phyloP scores from a whole-genome alignment of 1,284 basidiomycete species.

The Boletus mariae region DNA sequence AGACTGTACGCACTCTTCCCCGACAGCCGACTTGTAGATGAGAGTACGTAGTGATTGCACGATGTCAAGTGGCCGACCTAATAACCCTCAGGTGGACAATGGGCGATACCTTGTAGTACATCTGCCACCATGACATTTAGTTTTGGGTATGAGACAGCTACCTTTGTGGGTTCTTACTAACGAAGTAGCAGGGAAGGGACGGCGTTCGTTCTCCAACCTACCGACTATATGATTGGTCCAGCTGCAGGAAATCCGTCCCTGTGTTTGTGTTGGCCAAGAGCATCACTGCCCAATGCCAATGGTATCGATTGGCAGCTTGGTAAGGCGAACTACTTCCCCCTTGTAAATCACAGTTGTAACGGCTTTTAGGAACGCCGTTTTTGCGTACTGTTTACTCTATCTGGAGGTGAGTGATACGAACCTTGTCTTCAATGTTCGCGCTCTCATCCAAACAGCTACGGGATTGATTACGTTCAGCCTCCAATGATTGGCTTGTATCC shows the following conservation, averaged over 20 bases:
- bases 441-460: slow-evolving; percentile 47
- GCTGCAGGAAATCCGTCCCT: slow-evolving; percentile 60
- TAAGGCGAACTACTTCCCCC: slow-evolving; percentile 17
- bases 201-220: slow-evolving; percentile 55
- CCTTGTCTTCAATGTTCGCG: slow-evolving; percentile 3
- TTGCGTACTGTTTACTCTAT: slow-evolving; percentile 79
- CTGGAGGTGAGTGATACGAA: slow-evolving; percentile 54
- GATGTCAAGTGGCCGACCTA: slow-evolving; percentile 5
- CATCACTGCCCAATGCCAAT: slow-evolving; percentile 60
- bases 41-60: slow-evolving; percentile 34
- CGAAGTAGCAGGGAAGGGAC: slow-evolving; percentile 20
- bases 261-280: slow-evolving; percentile 82
- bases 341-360: not conserved
- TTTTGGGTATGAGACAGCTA: slow-evolving; percentile 54
- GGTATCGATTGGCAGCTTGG: slow-evolving; percentile 88
- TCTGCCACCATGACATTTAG: slow-evolving; percentile 63
- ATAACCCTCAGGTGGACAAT: slow-evolving; percentile 56
- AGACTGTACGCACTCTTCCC: slow-evolving; percentile 62
- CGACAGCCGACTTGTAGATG: slow-evolving; percentile 68
- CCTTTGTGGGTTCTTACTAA: not conserved
- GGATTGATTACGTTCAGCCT: slow-evolving; percentile 66
- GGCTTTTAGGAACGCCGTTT: slow-evolving; percentile 62
- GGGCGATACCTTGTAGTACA: slow-evolving; percentile 80
- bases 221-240: slow-evolving; percentile 81
- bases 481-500: slow-evolving; percentile 74